Evolutionary conservation across 306 rosid genomes (phyloP).

Genomic region (Vicia sativa): DNA sequence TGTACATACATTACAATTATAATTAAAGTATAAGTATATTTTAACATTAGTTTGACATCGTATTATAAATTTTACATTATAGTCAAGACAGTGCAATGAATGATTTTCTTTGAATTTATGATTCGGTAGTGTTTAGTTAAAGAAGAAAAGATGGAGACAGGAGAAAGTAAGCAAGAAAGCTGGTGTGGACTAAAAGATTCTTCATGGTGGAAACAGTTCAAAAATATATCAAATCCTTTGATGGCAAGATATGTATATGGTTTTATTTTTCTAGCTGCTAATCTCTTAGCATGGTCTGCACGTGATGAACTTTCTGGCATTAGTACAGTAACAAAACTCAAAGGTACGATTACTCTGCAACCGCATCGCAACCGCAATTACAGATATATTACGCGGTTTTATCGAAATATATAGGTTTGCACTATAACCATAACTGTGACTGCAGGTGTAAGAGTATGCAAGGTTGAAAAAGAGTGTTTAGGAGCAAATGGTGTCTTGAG

Average conservation of each 20-base stretch:
- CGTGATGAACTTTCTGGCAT: slow-evolving; percentile 71
- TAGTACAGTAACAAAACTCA: slow-evolving; percentile 55
- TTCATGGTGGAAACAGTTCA: slow-evolving; percentile 72
- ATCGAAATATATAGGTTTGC: too few relatives aligned
- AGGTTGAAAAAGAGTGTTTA: slow-evolving; percentile 67
- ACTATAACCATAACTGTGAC: too few relatives aligned
- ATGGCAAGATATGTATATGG: slow-evolving; percentile 95
- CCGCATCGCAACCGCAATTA: too few relatives aligned
- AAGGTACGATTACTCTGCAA: slow-evolving; percentile 47
- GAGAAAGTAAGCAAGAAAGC: slow-evolving; percentile 35
- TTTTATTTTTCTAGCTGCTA: slow-evolving; percentile 70
- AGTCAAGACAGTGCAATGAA: too few relatives aligned
- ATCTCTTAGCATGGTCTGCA: slow-evolving; percentile 87
- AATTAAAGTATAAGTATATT: too few relatives aligned
- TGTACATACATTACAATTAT: too few relatives aligned
- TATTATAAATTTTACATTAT: too few relatives aligned
- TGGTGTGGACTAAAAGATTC: slow-evolving; percentile 40
- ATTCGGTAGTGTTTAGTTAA: slow-evolving; percentile 31
- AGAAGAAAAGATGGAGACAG: slow-evolving; percentile 53
- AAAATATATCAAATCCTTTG: slow-evolving; percentile 85
- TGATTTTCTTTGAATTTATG: background rate
- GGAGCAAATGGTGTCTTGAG: slow-evolving; percentile 94
- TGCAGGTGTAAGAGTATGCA: slow-evolving; percentile 74
- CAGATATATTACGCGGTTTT: too few relatives aligned
- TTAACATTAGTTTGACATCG: too few relatives aligned